Conservation (phyloP, 805 yeast species). For the Hanseniaspora mollemarum region DNA sequence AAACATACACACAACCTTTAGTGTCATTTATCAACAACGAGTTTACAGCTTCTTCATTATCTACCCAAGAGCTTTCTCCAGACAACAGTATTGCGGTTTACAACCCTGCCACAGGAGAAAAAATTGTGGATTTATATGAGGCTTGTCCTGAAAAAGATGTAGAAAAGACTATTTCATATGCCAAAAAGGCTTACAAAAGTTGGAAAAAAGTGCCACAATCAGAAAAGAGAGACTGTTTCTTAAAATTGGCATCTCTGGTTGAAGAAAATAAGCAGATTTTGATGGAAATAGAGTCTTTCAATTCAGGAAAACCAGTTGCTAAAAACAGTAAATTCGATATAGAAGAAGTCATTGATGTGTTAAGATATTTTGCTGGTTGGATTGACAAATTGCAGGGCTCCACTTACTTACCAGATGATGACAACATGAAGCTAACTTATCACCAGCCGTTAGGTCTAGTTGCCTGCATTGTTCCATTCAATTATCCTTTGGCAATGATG, state of each 20-base stretch:
- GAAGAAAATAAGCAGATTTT: constrained; percentile 39
- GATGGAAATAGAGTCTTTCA: constrained; percentile 48
- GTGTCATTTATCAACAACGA: constrained; percentile 70
- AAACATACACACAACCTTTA: constrained; percentile 55
- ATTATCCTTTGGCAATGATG: constrained; percentile 42
- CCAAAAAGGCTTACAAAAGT: constrained; percentile 39
- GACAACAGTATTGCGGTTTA: constrained; percentile 24
- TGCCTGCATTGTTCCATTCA: constrained; percentile 45
- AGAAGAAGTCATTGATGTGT: constrained; percentile 42
- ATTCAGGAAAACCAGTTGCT: constrained; percentile 46
- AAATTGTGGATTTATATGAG: constrained; percentile 40
- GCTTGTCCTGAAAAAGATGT: constrained; percentile 41
- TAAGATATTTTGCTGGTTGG: constrained; percentile 63
- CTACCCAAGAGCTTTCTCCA: constrained; percentile 22
- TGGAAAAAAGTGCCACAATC: constrained; percentile 42
- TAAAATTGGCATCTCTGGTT: constrained; percentile 41
- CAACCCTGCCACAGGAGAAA: constrained; percentile 46
- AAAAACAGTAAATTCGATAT: constrained; percentile 50
- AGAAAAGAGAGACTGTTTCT: constrained; percentile 36
- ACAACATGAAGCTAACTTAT: constrained; percentile 43
- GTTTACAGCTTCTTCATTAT: constrained; percentile 43
- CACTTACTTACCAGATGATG: constrained; percentile 47
- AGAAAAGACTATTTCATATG: constrained; percentile 43
- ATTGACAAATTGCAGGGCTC: constrained; percentile 60
- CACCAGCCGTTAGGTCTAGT: constrained; percentile 46